Evolutionary conservation across 805 yeast species (phyloP), one percentile per base, ranked within the genome.

Genomic region (Cyberlindnera mrakii): DNA sequence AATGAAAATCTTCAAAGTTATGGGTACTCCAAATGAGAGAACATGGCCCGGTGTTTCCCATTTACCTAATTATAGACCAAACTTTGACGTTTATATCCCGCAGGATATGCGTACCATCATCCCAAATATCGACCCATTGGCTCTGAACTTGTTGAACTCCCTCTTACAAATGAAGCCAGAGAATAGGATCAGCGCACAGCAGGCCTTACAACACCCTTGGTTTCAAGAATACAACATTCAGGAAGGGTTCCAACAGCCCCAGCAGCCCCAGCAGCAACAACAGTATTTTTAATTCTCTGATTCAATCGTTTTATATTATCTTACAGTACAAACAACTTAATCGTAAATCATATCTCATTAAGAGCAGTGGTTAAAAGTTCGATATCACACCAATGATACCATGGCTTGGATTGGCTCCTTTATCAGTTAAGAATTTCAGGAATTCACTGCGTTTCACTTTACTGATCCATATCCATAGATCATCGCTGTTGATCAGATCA

Each of bases 11-110:
- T 93, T 93, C 70, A 79, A 95, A 60, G 71, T 90, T 20, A 80
- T 93, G 85, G 99, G 99, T 18, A 93, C 99, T 2, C 99, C 99
- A 33, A 87, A 83, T 58, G 99, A 93, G 64, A 72, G 83, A 48
- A 82, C 95, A 23, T 93, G 99, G 99, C 97, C 99, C 1, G 96
- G 95, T n/a, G 84, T 93, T 35, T 82, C 95, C 13, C 81, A 79
- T 46, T 75, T 85, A 54, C 95, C 98, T 32, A 91, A 93, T 63
- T 93, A 82, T 65, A 80, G 85, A 64, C 73, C 80, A 42, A 85
- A 83, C 57, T 89, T 90, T 76, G 89, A 85, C 49, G 75, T 86
- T 31, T 91, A 83, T 67, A 80, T 86, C 38, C 89, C 96, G 11
- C 96, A 91, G 64, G 96, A 91, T 63, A 71, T 93, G 54, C 80